Base-by-base conservation (phyloP, 1,284 basidiomycete genomes). In the Trametes pubescens region DNA sequence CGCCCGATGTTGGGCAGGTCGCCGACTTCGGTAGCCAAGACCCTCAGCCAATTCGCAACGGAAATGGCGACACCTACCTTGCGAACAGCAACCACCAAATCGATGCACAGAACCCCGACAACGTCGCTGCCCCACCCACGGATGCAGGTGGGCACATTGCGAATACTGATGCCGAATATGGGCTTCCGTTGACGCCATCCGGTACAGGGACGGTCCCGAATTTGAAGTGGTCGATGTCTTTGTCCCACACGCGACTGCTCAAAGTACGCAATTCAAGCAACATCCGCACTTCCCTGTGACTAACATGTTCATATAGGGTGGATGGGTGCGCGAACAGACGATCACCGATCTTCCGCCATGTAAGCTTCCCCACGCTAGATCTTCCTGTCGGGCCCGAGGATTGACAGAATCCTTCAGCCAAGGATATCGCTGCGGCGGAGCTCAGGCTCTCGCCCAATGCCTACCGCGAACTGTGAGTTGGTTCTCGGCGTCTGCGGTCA, bases 361-460 rank as follows among this genome's bases (percentile, higher is more conserved):
- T 74, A 54, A 29, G 73, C 67, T 21, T 21, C 48, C 22, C 37
- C n/a, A 26, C 11, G 14, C 38, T 6, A 13, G 44, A 40, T 59
- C 26, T 29, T 40, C 26, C 57, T 44, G 49, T 57, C 49, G 29
- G 63, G 54, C 61, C 61, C 35, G 59, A 64, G 44, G 13, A 21
- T 51, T 69, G 54, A 62, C 59, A 55, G 55, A 54, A 60, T 57
- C 34, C 24, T 63, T 56, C 53, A 74, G 73, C 73, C 1, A 72
- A 74, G 61, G 74, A 75, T 49, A 63, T 79, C 22, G 76, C 78
- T 14, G 77, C 73, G n/a, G 79, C 78, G n/a, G 76, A 81, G 59
- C 73, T 80, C 69, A 75, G 77, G 21, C 70, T 80, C 38, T 77
- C 78, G 11, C 70, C 74, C 14, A 77, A 76, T n/a, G 77, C 72